These are phyloP conservation scores for Vitis hybrid DNA, from an alignment of 177 flowering plant species.

Conservation along the genomic window DNA sequence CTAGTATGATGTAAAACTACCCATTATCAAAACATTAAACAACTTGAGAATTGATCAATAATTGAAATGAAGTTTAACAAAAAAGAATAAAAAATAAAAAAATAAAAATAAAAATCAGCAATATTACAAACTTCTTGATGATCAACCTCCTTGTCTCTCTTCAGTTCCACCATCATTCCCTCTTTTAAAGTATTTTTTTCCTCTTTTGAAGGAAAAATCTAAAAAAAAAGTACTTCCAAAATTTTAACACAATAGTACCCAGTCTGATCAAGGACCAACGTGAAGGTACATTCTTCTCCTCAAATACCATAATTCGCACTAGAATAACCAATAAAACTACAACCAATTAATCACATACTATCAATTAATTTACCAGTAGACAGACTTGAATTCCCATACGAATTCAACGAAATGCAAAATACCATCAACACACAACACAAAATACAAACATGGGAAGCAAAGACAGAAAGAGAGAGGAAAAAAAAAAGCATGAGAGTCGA, in stretches of 20 bases:
- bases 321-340: neutral
- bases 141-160: too few relatives aligned
- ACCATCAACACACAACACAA: neutral
- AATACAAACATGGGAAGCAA: neutral
- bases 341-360: neutral
- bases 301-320: neutral
- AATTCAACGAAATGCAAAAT: neutral
- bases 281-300: neutral
- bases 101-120: too few relatives aligned
- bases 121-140: too few relatives aligned
- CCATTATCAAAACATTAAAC: neutral
- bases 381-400: neutral
- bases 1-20: neutral
- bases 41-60: too few relatives aligned
- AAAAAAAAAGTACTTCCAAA: neutral
- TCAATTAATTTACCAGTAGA: neutral
- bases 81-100: too few relatives aligned
- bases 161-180: too few relatives aligned
- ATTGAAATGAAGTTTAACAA: too few relatives aligned
- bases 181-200: too few relatives aligned
- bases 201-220: neutral
- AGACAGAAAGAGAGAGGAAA: neutral
- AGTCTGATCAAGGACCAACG: neutral
- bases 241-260: neutral
- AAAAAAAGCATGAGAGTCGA: neutral